Conservation (phyloP, 1,284 basidiomycete species). For the Coniophora puteana region DNA sequence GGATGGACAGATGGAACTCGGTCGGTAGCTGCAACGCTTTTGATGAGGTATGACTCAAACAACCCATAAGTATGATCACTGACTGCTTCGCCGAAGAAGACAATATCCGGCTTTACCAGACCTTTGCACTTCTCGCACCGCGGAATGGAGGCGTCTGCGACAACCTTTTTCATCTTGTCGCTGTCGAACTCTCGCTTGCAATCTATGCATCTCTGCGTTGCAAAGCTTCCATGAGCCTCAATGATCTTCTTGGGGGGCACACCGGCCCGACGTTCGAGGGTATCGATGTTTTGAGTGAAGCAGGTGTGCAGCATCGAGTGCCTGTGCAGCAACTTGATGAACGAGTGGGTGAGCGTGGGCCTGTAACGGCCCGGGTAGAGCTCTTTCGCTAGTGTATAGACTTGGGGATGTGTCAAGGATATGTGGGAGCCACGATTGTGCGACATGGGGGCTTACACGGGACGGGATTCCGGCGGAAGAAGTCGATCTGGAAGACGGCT, state of each 20-base stretch:
- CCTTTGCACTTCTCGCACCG: constrained; percentile 64
- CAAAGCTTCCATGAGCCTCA: constrained; percentile 94
- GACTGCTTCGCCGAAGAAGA: constrained; percentile 90
- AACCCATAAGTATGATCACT: constrained; percentile 20
- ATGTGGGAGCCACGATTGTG: constrained; percentile 1
- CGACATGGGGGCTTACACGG: constrained; percentile 52
- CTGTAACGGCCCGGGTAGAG: constrained; percentile 86
- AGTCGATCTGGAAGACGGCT: constrained; percentile 77
- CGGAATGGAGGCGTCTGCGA: constrained; percentile 55
- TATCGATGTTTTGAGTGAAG: constrained; percentile 93
- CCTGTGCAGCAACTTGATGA: constrained; percentile 73
- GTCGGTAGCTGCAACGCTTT: constrained; percentile 47
- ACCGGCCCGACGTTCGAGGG: constrained; percentile 84
- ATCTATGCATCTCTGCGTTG: constrained; percentile 74
- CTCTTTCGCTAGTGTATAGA: constrained; percentile 87
- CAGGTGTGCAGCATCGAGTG: constrained; percentile 68
- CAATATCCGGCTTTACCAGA: constrained; percentile 88
- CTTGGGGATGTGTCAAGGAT: constrained; percentile 30
- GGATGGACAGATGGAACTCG: constrained; percentile 48
- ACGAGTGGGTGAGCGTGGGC: constrained; percentile 89
- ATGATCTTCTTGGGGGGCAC: constrained; percentile 74
- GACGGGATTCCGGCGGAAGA: constrained; percentile 67
- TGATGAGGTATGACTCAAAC: constrained; percentile 1
- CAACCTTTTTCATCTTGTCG: constrained; percentile 63
- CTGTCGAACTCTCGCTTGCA: constrained; percentile 61